Conservation (phyloP, 2,329 filamentous ascomycete genomes). For the Biscogniauxia marginata region DNA sequence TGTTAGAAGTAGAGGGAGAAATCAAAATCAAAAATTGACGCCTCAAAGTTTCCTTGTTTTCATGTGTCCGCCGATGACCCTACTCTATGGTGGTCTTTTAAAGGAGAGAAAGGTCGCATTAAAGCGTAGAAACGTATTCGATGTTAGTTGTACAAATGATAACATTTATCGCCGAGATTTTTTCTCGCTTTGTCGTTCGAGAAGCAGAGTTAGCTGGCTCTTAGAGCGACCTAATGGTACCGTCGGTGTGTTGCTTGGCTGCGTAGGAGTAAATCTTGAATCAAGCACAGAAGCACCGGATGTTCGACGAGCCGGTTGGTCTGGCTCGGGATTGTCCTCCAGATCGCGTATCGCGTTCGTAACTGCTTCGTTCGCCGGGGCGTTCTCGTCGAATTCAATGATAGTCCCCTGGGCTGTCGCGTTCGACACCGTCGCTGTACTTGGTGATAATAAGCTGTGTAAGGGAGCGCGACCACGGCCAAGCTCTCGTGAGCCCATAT, state of each 20-base stretch:
- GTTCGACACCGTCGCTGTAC: constrained; percentile 41
- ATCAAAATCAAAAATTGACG: neutral
- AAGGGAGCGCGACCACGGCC: constrained; percentile 29
- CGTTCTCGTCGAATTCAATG: constrained; percentile 37
- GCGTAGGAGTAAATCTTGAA: constrained; percentile 46
- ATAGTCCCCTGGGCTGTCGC: constrained; percentile 45
- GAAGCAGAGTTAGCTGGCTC: constrained; percentile 57
- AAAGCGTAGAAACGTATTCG: constrained; percentile 6
- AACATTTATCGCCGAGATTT: constrained; percentile 26
- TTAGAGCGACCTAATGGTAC: constrained; percentile 57
- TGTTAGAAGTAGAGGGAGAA: neutral
- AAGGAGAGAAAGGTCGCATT: neutral
- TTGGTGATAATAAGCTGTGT: constrained; percentile 31
- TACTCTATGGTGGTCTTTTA: constrained; percentile 7
- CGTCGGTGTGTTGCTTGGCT: constrained; percentile 43
- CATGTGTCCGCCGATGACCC: neutral
- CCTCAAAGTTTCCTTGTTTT: neutral
- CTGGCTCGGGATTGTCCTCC: constrained; percentile 10
- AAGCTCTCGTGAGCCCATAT: constrained; percentile 24
- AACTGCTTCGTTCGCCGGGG: constrained; percentile 27
- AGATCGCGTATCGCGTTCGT: constrained; percentile 9
- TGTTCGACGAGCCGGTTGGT: constrained; percentile 14
- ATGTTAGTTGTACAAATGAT: neutral
- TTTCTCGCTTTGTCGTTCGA: constrained; percentile 44
- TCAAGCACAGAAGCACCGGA: constrained; percentile 35